phyloP scores from a whole-genome alignment of 257 asterid species.

The Lantana camara region DNA sequence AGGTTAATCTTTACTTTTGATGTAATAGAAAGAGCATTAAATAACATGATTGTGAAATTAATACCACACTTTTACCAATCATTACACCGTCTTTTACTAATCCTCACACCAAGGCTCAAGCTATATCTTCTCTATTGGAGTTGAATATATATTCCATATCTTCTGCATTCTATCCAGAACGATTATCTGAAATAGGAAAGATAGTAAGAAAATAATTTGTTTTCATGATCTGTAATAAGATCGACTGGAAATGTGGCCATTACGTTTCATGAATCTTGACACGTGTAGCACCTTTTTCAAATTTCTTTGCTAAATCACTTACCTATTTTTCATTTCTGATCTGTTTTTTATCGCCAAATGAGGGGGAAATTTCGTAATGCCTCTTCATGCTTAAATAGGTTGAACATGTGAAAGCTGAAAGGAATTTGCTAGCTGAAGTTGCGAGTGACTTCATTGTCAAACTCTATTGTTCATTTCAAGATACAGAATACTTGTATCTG shows the following conservation, averaged over 20 bases:
- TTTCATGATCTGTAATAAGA: too few species aligned
- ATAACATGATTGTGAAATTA: background rate
- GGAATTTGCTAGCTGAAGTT: slow-evolving; percentile 76
- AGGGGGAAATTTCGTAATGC: background rate
- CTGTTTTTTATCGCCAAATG: background rate
- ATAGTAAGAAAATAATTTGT: background rate
- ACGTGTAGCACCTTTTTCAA: background rate
- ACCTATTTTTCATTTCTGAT: background rate
- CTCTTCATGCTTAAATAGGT: slow-evolving; percentile 42
- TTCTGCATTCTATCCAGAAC: background rate
- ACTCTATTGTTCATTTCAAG: slow-evolving; percentile 77
- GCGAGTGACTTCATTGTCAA: slow-evolving; percentile 65
- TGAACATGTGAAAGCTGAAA: slow-evolving; percentile 78
- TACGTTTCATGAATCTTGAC: too few species aligned
- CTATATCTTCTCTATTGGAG: background rate
- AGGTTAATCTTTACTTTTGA: too few species aligned
- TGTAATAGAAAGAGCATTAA: too few species aligned
- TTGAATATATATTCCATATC: background rate
- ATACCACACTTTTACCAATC: background rate
- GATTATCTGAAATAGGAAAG: background rate
- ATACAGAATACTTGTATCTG: slow-evolving; percentile 68
- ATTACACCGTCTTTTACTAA: background rate
- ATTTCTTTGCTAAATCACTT: background rate
- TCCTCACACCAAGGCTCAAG: background rate
- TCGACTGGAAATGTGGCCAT: too few species aligned